Percentiles rank a stretch among this genome's conserved stretches.
These are phyloP conservation scores for Sarocladiaceae sp. DNA, from an alignment of 2,329 filamentous ascomycete species.

Conservation along the genomic window DNA sequence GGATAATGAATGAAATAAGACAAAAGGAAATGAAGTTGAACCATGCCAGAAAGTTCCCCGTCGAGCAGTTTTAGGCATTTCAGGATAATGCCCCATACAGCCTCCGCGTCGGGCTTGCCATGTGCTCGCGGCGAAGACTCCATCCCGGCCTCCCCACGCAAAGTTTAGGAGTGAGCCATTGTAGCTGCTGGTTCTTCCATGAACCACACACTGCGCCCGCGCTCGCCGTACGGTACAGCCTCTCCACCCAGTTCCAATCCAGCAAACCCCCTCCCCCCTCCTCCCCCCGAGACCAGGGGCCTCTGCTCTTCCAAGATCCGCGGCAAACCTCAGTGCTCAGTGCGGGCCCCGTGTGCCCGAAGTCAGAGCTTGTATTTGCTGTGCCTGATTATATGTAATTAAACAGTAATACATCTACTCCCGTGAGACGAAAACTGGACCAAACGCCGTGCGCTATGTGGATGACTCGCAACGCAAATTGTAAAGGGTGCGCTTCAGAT, in stretches of 20 bases:
- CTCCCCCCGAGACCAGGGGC: too few species aligned
- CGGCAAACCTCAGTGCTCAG: background rate
- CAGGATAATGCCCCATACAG: too few species aligned
- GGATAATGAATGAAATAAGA: background rate
- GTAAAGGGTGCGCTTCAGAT: constrained; percentile 10
- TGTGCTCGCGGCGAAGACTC: too few species aligned
- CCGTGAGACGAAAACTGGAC: constrained; percentile 38
- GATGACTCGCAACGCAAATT: constrained; percentile 17
- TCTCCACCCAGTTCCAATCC: too few species aligned
- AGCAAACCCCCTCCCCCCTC: background rate
- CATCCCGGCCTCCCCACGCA: too few species aligned
- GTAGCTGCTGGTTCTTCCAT: too few species aligned
- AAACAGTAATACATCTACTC: constrained; percentile 45
- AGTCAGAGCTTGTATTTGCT: background rate
- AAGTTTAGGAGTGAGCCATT: too few species aligned
- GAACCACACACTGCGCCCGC: too few species aligned
- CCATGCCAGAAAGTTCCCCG: too few species aligned
- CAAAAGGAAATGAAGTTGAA: background rate
- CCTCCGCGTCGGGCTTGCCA: too few species aligned
- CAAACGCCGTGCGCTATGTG: constrained; percentile 53
- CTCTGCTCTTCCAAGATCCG: background rate
- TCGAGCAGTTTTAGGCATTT: too few species aligned
- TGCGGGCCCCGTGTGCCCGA: background rate
- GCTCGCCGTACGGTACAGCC: too few species aligned
- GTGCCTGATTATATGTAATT: constrained; percentile 40